phyloP scores from a whole-genome alignment of 164 flowering plant genomes.

The Umbellularia californica region DNA sequence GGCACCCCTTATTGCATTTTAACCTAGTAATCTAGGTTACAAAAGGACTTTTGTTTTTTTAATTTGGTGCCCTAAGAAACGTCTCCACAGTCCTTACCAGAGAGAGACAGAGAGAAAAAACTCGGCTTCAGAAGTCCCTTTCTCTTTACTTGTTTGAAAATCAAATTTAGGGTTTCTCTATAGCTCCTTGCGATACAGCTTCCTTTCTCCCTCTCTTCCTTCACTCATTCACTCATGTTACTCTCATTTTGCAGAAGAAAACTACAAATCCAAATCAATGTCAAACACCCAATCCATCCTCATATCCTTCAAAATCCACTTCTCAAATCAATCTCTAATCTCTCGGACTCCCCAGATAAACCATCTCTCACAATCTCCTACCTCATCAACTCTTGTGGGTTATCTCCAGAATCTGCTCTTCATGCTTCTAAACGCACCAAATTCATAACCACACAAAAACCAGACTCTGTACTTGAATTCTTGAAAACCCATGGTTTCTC shows the following conservation, averaged over 20 bases:
- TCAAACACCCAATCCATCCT: neutral
- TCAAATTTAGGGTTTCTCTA: no score
- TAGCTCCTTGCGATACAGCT: neutral
- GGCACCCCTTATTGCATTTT: no score
- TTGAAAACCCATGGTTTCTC: constrained; percentile 5
- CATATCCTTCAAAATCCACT: neutral
- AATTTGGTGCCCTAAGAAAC: no score
- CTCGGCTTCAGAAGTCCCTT: no score
- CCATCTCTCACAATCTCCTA: constrained; percentile 1
- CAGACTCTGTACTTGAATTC: constrained; percentile 10
- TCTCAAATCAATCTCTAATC: neutral
- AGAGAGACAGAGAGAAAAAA: no score
- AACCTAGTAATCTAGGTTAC: no score
- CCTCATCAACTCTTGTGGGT: constrained; percentile 7
- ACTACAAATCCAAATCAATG: neutral
- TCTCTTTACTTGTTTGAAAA: no score
- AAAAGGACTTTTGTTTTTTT: no score
- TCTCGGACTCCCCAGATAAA: neutral
- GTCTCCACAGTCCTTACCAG: no score
- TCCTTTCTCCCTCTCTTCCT: neutral
- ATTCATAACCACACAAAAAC: neutral
- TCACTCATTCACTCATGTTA: neutral
- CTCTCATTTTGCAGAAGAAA: neutral
- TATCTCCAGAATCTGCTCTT: constrained; percentile 9
- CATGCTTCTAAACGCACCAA: neutral